These are phyloP conservation scores for Cyphellophora attinorum DNA, from an alignment of 2,329 filamentous ascomycete species.

Conservation along the genomic window DNA sequence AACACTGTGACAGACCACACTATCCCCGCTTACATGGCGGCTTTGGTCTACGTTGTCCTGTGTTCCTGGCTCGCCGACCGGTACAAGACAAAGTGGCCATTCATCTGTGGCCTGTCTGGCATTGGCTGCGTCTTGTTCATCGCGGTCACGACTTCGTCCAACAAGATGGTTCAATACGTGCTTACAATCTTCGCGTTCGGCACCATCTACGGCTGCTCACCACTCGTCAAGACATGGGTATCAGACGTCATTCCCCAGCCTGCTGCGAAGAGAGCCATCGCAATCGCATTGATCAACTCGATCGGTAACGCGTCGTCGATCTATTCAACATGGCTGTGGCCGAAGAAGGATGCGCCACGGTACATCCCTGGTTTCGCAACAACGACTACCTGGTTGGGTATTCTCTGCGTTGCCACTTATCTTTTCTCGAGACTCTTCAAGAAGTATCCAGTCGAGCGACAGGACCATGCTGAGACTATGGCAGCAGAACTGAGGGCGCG, in stretches of 20 bases:
- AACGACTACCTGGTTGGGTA: neutral
- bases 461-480: slow-evolving; percentile 26
- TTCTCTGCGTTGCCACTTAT: neutral
- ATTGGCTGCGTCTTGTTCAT: slow-evolving; percentile 41
- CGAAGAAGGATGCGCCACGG: slow-evolving; percentile 26
- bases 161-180: slow-evolving; percentile 53
- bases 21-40: slow-evolving; percentile 20
- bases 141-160: slow-evolving; percentile 50
- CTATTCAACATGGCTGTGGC: slow-evolving; percentile 61
- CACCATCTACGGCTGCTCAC: slow-evolving; percentile 26
- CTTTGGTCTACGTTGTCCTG: slow-evolving; percentile 19
- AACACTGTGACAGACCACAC: slow-evolving; percentile 15
- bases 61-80: slow-evolving; percentile 20
- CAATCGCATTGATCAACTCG: slow-evolving; percentile 66
- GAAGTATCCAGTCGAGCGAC: slow-evolving; percentile 45
- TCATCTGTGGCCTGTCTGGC: slow-evolving; percentile 18
- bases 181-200: slow-evolving; percentile 45
- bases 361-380: slow-evolving; percentile 18
- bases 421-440: slow-evolving; percentile 5
- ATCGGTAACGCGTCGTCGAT: slow-evolving; percentile 60
- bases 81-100: slow-evolving; percentile 16
- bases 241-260: slow-evolving; percentile 65
- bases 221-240: slow-evolving; percentile 63
- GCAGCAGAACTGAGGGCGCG: neutral
- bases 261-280: slow-evolving; percentile 62